A percentile compares a stretch with the other conserved stretches of the same genome.
phyloP scores from a whole-genome alignment of 1,284 basidiomycete species.

The Testicularia cyperi region DNA sequence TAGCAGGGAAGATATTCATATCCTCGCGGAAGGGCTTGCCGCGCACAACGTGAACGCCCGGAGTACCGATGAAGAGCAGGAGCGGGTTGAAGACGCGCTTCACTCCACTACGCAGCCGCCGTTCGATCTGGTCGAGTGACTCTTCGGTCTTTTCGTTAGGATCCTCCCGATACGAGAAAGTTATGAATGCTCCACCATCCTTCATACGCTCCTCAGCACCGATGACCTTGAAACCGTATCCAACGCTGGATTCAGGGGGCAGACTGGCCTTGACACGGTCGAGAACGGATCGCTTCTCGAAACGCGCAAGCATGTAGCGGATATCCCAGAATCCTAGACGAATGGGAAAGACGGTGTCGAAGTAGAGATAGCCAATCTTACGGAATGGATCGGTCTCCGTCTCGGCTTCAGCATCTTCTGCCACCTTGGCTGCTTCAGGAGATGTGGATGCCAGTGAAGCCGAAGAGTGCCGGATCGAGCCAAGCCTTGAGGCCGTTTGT shows the following conservation, averaged over 20 bases:
- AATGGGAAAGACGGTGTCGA: constrained; percentile 54
- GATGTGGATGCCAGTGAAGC: constrained; percentile 29
- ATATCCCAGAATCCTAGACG: constrained; percentile 48
- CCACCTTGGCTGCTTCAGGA: constrained; percentile 36
- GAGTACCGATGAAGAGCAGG: constrained; percentile 34
- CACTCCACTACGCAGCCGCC: constrained; percentile 31
- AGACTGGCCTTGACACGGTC: constrained; percentile 38
- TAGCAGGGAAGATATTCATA: constrained; percentile 49
- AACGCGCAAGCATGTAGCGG: constrained; percentile 33
- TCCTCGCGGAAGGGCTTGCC: constrained; percentile 54
- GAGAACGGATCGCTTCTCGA: constrained; percentile 32
- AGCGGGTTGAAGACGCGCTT: constrained; percentile 33
- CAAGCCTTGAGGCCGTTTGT: no score
- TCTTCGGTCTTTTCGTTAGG: constrained; percentile 29
- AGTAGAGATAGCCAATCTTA: constrained; percentile 46
- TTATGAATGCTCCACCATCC: constrained; percentile 50
- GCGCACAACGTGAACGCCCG: constrained; percentile 49
- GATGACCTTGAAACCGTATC: constrained; percentile 51
- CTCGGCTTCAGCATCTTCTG: constrained; percentile 28
- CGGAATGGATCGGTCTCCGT: constrained; percentile 37
- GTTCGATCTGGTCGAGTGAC: constrained; percentile 43
- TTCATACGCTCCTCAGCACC: constrained; percentile 46
- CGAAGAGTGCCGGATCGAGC: constrained; percentile 11
- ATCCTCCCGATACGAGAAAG: constrained; percentile 33
- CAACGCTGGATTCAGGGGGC: constrained; percentile 32